Conservation (phyloP, 176 grass and related monocot species). For the Paspalum notatum region DNA sequence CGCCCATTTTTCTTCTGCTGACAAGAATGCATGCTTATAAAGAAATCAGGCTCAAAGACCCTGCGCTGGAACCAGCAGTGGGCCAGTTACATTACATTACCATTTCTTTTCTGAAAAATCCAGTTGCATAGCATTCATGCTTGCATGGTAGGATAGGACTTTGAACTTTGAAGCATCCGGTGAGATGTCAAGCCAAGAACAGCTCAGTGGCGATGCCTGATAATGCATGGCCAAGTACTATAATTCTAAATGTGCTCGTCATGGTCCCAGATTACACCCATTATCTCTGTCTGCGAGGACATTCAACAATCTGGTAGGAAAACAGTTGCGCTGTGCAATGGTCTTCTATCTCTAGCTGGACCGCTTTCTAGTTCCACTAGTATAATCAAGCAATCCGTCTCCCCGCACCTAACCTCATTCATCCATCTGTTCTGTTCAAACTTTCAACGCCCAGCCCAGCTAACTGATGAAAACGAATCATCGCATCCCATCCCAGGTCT, state of each 20-base stretch:
- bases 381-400: background rate
- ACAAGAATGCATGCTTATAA: background rate
- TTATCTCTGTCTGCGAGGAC: conserved; percentile 22
- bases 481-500: too few relatives aligned
- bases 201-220: background rate
- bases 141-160: background rate
- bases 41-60: background rate
- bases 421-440: conserved; percentile 7
- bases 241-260: background rate
- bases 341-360: conserved; percentile 7
- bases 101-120: too few relatives aligned
- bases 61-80: conserved; percentile 1
- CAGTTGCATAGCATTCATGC: too few relatives aligned
- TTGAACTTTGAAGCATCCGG: background rate
- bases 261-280: background rate
- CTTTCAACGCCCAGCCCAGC: background rate
- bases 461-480: background rate
- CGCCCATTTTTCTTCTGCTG: background rate
- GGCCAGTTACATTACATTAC: background rate
- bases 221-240: background rate
- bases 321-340: background rate
- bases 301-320: background rate
- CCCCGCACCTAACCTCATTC: conserved; percentile 14
- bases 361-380: background rate
- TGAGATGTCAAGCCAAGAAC: background rate